Conservation (phyloP, 164 flowering plant genomes). For the Magnolia kwangsiensis region DNA sequence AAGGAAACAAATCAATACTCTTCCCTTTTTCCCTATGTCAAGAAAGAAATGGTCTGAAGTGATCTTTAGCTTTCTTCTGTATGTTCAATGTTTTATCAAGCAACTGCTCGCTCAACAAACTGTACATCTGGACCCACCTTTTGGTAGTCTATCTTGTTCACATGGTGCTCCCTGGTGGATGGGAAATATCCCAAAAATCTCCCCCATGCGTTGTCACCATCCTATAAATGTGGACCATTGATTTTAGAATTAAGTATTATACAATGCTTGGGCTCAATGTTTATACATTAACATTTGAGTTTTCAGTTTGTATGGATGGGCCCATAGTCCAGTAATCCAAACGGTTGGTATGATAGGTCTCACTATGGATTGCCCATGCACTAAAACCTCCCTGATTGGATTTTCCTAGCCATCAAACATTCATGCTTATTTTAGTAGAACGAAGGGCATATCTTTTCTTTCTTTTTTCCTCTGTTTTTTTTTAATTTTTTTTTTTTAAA, state of each 20-base stretch:
- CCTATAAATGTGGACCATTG: background rate
- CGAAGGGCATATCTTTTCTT: no score
- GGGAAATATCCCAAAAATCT: background rate
- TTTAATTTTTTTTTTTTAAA: no score
- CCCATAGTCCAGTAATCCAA: background rate
- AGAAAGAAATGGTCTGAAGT: background rate
- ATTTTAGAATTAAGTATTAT: background rate
- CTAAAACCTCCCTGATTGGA: background rate
- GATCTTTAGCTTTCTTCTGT: background rate
- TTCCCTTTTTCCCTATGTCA: background rate
- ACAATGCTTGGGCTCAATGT: background rate
- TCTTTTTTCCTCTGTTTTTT: no score
- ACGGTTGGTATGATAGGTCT: background rate
- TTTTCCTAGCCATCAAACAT: background rate
- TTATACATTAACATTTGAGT: background rate
- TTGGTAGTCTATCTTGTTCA: background rate
- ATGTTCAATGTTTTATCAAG: no score
- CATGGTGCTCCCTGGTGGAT: no score
- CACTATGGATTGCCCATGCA: background rate
- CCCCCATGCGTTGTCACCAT: background rate
- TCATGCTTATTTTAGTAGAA: no score
- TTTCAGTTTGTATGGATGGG: background rate
- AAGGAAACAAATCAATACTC: conserved; percentile 16
- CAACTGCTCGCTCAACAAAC: background rate
- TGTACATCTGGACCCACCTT: background rate